Evolutionary conservation across 1,139 yeast genomes (phyloP).

Genomic region (Debaryomyces subglobosus): DNA sequence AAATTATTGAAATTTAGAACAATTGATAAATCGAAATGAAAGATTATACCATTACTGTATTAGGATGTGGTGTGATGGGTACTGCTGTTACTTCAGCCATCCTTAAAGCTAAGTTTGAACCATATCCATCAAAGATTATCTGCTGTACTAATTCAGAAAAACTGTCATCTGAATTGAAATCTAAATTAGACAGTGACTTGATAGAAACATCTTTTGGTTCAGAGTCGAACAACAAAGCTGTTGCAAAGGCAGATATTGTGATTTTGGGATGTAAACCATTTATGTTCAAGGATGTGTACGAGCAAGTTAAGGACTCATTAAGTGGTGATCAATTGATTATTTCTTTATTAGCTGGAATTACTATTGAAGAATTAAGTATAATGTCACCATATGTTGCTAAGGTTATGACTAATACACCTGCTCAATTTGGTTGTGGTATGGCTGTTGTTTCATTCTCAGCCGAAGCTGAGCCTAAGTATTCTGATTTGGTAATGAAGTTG

Average conservation of each 20-base stretch:
- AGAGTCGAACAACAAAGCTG: conserved; percentile 57
- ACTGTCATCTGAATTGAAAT: conserved; percentile 48
- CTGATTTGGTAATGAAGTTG: conserved; percentile 57
- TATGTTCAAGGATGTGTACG: conserved; percentile 64
- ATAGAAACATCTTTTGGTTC: conserved; percentile 56
- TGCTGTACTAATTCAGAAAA: conserved; percentile 71
- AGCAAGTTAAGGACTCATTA: conserved; percentile 43
- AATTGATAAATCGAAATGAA: conserved; percentile 24
- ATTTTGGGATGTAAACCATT: conserved; percentile 88
- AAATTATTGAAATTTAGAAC: not conserved
- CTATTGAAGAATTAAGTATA: conserved; percentile 64
- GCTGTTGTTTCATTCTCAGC: conserved; percentile 80
- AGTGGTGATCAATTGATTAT: conserved; percentile 65
- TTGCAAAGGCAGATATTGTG: conserved; percentile 65
- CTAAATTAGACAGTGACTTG: conserved; percentile 49
- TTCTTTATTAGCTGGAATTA: conserved; percentile 91
- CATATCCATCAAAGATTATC: conserved; percentile 70
- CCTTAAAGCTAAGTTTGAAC: conserved; percentile 46
- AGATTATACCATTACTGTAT: conserved; percentile 70
- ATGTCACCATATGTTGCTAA: conserved; percentile 69
- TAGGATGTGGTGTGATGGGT: conserved; percentile 97
- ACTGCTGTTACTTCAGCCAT: conserved; percentile 92
- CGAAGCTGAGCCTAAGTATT: conserved; percentile 49
- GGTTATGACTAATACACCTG: conserved; percentile 99
- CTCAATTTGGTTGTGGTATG: conserved; percentile 89